Base-by-base conservation (phyloP, 2,329 filamentous ascomycete genomes). In the Ascochyta clinopodiicola region DNA sequence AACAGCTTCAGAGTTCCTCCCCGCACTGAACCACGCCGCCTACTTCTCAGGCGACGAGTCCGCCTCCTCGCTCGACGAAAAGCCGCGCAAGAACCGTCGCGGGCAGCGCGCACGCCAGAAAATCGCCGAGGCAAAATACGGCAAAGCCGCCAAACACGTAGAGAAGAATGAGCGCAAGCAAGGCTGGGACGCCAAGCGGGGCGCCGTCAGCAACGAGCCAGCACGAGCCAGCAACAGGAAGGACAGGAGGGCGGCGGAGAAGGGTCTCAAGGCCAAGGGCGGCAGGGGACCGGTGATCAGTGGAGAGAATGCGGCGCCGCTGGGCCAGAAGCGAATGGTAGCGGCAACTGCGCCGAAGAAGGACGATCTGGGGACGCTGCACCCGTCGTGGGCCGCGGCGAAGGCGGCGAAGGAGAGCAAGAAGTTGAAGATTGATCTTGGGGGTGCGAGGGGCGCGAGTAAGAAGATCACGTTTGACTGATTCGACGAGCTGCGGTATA, bases 121-220 rank as follows among this genome's bases (percentile, higher is more conserved):
- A 22, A 89, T 95, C 55, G 90, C 87, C 80, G 90, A 94, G 78
- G 88, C 91, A 78, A 94, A 93, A 70, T 94, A 83, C 72, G 90
- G 90, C 44, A 80, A 82, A 13, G 82, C 84, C 59, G 91, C 91
- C 1, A 89, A 87, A 63, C 90, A 92, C 67, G 44, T 87, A 3
- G 73, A 87, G 38, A 79, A 81, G 10, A 69, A 69, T 32, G 75
- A 69, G 8, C 62, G 81, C 38, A 80, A 85, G 62, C 73, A 75
- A 32, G 85, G 83, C 2, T 88, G 86, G 84, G 86, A 88, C 74
- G 63, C 79, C 5, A 82, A 83, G 55, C 75, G 80, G 29, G 86
- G 86, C 9, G 86, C 86, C n/a, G 79, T 77, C 1, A 67, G 64
- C 29, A 64, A 71, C 29, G 62, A 72, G 46, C 65, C 45, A 13